These are phyloP conservation scores for Ogataea nitratoaversa DNA, from an alignment of 805 yeast species.

Conservation along the genomic window DNA sequence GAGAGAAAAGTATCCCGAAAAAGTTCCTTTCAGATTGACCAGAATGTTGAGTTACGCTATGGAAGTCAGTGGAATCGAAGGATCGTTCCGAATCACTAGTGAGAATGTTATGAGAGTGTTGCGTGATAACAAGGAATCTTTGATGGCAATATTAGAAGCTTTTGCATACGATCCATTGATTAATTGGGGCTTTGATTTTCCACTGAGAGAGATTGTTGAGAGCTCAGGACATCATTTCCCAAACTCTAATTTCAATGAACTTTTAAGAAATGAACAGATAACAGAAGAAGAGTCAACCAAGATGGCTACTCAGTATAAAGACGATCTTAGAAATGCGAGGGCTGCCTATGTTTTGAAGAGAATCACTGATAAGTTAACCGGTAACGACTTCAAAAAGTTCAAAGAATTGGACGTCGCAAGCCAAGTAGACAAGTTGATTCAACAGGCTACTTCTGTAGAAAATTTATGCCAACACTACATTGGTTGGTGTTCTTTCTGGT, in stretches of 20 bases:
- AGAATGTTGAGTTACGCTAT: conserved; percentile 96
- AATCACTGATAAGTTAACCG: conserved; percentile 87
- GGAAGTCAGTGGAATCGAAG: conserved; percentile 99
- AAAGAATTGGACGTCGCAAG: conserved; percentile 73
- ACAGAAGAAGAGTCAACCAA: conserved; percentile 72
- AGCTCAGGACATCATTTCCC: conserved; percentile 69
- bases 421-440: conserved; percentile 90
- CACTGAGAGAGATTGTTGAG: conserved; percentile 71
- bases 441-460: conserved; percentile 94
- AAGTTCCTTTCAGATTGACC: conserved; percentile 94
- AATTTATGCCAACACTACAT: conserved; percentile 94
- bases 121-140: conserved; percentile 89
- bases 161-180: conserved; percentile 98
- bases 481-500: conserved; percentile 99
- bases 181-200: conserved; percentile 97
- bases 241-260: conserved; percentile 63
- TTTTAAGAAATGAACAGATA: conserved; percentile 67
- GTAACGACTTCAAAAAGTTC: conserved; percentile 80
- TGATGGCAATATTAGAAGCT: conserved; percentile 97
- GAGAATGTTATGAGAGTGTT: conserved; percentile 96
- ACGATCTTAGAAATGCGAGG: conserved; percentile 78
- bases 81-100: conserved; percentile 92
- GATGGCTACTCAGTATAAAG: conserved; percentile 64
- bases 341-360: conserved; percentile 87
- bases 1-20: conserved; percentile 96